These are phyloP conservation scores for Citrus mangshanensis DNA, from an alignment of 345 rosid genomes.

Conservation along the genomic window DNA sequence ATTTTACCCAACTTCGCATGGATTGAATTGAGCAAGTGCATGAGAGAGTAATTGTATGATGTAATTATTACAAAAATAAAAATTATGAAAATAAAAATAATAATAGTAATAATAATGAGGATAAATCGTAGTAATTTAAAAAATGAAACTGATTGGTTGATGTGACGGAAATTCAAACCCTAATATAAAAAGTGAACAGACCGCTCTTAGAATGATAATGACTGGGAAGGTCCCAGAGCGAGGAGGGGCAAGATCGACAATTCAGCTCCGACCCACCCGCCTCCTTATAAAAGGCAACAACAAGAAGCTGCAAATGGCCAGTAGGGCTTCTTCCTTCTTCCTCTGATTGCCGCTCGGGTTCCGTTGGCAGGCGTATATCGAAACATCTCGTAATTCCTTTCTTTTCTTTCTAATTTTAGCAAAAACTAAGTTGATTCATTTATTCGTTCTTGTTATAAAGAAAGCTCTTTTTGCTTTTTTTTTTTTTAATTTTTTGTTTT, in stretches of 20 bases:
- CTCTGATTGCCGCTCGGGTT: not conserved
- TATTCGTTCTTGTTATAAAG: too few species aligned
- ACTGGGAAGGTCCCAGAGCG: not conserved
- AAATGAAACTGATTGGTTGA: not conserved
- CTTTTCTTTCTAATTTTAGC: not conserved
- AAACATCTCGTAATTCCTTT: not conserved
- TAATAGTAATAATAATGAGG: too few species aligned
- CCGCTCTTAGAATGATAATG: too few species aligned
- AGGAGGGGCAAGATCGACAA: not conserved
- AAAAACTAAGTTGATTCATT: not conserved
- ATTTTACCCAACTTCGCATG: too few species aligned
- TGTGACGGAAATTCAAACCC: not conserved
- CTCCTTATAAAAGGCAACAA: not conserved
- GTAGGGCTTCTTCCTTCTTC: not conserved
- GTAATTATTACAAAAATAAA: too few species aligned
- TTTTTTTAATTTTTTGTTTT: not conserved
- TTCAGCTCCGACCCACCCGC: not conserved
- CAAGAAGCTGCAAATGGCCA: accelerated
- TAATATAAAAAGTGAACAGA: too few species aligned
- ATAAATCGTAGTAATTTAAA: too few species aligned
- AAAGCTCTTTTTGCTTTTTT: not conserved
- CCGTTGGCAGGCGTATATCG: not conserved
- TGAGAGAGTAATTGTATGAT: too few species aligned
- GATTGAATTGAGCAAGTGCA: too few species aligned
- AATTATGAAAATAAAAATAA: too few species aligned